phyloP scores from a whole-genome alignment of 2,329 filamentous ascomycete species.

The Orbilia javanica region DNA sequence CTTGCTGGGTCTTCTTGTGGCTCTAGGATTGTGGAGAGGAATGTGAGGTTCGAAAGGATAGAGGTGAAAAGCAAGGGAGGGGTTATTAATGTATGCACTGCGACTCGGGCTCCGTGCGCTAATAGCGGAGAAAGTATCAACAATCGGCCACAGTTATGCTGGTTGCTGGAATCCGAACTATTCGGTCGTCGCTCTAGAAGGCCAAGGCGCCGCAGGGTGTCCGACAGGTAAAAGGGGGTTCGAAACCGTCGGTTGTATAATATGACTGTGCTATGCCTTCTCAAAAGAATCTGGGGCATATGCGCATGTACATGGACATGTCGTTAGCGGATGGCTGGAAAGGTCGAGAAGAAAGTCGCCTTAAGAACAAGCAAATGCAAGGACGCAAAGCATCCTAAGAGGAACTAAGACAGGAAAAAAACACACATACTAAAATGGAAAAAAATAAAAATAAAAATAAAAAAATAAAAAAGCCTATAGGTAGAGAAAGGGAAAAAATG shows the following conservation, averaged over 20 bases:
- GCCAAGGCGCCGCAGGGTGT: conserved; percentile 18
- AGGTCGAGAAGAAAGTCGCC: conserved; percentile 27
- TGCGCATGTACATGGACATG: conserved; percentile 49
- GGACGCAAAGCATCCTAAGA: not conserved
- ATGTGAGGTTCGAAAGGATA: conserved; percentile 39
- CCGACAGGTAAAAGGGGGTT: conserved; percentile 27
- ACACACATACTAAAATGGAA: not conserved
- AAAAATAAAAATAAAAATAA: not conserved
- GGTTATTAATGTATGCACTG: conserved; percentile 33
- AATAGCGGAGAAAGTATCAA: conserved; percentile 40
- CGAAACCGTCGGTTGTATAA: conserved; percentile 35
- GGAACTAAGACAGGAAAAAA: not conserved
- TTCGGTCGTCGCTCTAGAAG: conserved; percentile 36
- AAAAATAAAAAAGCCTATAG: not conserved
- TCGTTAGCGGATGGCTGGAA: conserved; percentile 38
- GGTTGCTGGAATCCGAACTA: conserved; percentile 19
- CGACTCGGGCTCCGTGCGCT: conserved; percentile 50
- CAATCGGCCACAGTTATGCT: conserved; percentile 34
- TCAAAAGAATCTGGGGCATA: conserved; percentile 48
- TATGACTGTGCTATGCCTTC: conserved; percentile 24
- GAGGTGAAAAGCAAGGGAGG: conserved; percentile 40
- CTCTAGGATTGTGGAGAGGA: conserved; percentile 47
- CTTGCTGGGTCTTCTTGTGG: conserved; percentile 25
- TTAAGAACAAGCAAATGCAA: conserved; percentile 40
- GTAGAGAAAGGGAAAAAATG: conserved; percentile 3